Evolutionary conservation across 139 green algal genomes (phyloP).

Genomic region (Chlamydomonas applanata): DNA sequence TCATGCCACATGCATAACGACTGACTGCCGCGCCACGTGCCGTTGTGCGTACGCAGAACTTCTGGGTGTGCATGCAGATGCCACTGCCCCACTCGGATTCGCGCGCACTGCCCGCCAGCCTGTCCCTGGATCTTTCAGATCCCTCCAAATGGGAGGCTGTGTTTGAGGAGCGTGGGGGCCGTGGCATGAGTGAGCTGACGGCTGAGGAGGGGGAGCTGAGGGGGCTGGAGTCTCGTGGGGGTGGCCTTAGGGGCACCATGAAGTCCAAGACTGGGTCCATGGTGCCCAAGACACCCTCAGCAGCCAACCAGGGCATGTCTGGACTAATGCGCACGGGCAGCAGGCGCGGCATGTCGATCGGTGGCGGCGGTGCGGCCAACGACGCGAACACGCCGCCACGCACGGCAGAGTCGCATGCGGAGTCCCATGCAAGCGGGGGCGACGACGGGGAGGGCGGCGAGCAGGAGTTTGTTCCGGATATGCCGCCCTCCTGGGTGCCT

Average conservation of each 20-base stretch:
- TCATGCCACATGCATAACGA: no score
- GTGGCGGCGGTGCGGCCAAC: background rate
- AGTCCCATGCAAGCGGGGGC: background rate
- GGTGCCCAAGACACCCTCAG: no score
- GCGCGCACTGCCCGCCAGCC: slow-evolving; percentile 32
- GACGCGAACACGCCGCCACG: slow-evolving; percentile 25
- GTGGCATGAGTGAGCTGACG: slow-evolving; percentile 2
- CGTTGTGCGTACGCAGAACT: slow-evolving; percentile 58
- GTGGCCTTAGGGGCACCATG: background rate
- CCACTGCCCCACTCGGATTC: slow-evolving; percentile 70
- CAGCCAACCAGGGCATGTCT: no score
- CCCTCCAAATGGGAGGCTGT: slow-evolving; percentile 69
- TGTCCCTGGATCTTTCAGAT: slow-evolving; percentile 59
- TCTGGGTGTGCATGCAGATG: slow-evolving; percentile 78
- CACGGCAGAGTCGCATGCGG: slow-evolving; percentile 25
- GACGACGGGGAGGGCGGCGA: slow-evolving; percentile 13
- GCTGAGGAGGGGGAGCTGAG: slow-evolving; percentile 17
- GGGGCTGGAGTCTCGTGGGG: background rate
- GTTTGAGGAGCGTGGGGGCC: slow-evolving; percentile 46
- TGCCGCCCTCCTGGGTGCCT: slow-evolving; percentile 75
- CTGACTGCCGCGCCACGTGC: no score
- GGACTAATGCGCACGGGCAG: no score
- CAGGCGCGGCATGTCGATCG: no score
- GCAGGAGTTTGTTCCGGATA: slow-evolving; percentile 56
- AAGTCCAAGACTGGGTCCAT: background rate